Evolutionary conservation across 352 stramenopile genomes (phyloP).

Genomic region (Phytophthora sojae): DNA sequence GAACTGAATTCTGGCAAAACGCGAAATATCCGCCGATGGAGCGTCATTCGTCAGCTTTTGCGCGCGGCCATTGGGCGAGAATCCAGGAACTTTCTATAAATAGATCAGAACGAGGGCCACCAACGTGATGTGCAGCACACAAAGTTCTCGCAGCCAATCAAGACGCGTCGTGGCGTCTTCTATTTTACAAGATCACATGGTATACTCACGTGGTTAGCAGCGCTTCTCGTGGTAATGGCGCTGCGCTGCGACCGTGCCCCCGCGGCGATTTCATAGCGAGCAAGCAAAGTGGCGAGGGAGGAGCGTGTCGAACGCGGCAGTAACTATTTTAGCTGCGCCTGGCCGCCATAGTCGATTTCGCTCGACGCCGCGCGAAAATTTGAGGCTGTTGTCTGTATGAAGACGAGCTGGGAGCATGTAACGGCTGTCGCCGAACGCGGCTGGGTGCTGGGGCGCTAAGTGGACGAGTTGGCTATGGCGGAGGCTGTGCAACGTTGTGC

Average conservation of each 20-base stretch:
- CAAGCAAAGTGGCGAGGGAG: background rate
- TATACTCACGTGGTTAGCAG: conserved; percentile 20
- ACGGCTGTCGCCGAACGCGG: conserved; percentile 9
- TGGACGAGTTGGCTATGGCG: background rate
- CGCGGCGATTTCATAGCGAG: background rate
- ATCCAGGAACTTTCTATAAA: background rate
- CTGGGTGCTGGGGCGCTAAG: background rate
- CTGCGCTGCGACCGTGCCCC: background rate
- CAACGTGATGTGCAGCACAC: conserved; percentile 7
- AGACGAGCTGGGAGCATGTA: background rate
- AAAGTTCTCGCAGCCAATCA: conserved; percentile 1
- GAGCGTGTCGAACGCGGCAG: no score
- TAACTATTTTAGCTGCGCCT: background rate
- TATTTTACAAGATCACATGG: conserved; percentile 17
- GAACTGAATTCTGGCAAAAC: conserved; percentile 20
- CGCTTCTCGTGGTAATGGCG: background rate
- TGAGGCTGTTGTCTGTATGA: background rate
- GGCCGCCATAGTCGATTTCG: background rate
- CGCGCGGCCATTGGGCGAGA: background rate
- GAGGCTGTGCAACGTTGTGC: no score
- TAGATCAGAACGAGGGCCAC: conserved; percentile 1
- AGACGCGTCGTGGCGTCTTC: background rate
- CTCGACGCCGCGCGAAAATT: background rate
- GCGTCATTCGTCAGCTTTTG: background rate
- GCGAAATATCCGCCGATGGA: conserved; percentile 21